phyloP scores from a whole-genome alignment of 192 early-diverging fungal species.

The Gaertneriomyces sp. region DNA sequence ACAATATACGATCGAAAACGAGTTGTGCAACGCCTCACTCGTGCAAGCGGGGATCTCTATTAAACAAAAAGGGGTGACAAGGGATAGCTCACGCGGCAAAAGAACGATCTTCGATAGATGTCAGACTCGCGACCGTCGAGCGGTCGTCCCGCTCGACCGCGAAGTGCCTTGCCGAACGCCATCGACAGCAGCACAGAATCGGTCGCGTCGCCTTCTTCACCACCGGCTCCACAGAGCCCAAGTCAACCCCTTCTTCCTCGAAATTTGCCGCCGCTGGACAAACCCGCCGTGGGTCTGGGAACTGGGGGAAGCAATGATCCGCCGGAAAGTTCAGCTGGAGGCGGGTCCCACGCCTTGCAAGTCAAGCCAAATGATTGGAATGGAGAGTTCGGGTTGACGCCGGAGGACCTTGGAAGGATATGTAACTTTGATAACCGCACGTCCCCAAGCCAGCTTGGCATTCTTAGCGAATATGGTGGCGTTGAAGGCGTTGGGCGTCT shows the following conservation, averaged over 20 bases:
- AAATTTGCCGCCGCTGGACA: constrained; percentile 8
- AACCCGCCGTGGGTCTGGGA: not conserved
- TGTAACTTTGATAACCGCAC: constrained; percentile 50
- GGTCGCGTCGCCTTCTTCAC: not conserved
- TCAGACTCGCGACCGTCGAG: not conserved
- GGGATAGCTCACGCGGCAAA: not conserved
- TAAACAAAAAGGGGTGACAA: not conserved
- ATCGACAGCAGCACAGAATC: constrained; percentile 26
- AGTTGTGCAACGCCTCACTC: not conserved
- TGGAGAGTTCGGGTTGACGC: constrained; percentile 30
- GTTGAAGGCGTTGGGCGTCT: constrained; percentile 46
- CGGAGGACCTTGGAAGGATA: constrained; percentile 43
- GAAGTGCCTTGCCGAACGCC: constrained; percentile 14
- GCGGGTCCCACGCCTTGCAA: too few relatives aligned
- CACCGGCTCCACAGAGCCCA: not conserved
- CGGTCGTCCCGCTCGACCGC: not conserved
- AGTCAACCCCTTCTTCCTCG: not conserved
- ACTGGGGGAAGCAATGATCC: not conserved
- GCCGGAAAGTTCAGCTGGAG: too few relatives aligned
- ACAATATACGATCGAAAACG: not conserved
- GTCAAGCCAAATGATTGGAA: not conserved
- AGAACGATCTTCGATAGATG: not conserved
- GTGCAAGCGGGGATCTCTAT: not conserved
- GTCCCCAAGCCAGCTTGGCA: constrained; percentile 31
- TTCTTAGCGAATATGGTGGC: constrained; percentile 45